Conservation (phyloP, 2,329 filamentous ascomycete species). For the Hymenotorrendiella dingleyae region DNA sequence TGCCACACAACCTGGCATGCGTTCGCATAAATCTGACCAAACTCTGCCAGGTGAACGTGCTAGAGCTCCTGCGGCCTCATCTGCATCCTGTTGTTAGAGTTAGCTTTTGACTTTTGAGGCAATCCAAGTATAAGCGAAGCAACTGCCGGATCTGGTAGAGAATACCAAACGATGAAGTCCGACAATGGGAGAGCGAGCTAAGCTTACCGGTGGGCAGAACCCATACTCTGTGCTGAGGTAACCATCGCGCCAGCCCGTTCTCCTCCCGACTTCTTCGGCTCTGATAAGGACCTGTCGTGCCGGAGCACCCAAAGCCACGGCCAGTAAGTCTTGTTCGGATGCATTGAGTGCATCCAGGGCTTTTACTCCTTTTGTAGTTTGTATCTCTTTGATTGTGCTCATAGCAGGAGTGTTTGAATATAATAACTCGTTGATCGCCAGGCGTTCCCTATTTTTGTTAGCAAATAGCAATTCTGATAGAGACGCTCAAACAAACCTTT, state of each 20-base stretch:
- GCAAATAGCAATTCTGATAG: conserved; percentile 3
- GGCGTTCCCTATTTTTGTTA: conserved; percentile 34
- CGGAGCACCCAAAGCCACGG: conserved; percentile 46
- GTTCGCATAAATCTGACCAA: conserved; percentile 48
- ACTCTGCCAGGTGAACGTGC: conserved; percentile 45
- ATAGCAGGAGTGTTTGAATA: conserved; percentile 22
- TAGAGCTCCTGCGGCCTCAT: conserved; percentile 41
- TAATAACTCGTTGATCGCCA: conserved; percentile 27
- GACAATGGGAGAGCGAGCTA: too few species aligned
- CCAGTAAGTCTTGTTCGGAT: conserved; percentile 43
- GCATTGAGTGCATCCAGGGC: conserved; percentile 44
- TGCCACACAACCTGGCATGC: conserved; percentile 46
- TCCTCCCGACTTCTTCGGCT: conserved; percentile 45
- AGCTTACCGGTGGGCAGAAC: conserved; percentile 44
- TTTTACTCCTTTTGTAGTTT: conserved; percentile 38
- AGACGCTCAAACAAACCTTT: conserved; percentile 29
- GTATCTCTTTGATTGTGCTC: conserved; percentile 38
- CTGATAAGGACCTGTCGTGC: conserved; percentile 48
- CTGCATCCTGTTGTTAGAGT: too few species aligned
- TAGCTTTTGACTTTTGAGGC: too few species aligned
- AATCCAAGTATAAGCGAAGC: too few species aligned
- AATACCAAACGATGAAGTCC: too few species aligned
- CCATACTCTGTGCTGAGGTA: conserved; percentile 47
- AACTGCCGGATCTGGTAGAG: too few species aligned
- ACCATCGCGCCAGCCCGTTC: conserved; percentile 47